Evolutionary conservation across 768 basidiomycete species (phyloP).

Genomic region (Sarcodon sp.): DNA sequence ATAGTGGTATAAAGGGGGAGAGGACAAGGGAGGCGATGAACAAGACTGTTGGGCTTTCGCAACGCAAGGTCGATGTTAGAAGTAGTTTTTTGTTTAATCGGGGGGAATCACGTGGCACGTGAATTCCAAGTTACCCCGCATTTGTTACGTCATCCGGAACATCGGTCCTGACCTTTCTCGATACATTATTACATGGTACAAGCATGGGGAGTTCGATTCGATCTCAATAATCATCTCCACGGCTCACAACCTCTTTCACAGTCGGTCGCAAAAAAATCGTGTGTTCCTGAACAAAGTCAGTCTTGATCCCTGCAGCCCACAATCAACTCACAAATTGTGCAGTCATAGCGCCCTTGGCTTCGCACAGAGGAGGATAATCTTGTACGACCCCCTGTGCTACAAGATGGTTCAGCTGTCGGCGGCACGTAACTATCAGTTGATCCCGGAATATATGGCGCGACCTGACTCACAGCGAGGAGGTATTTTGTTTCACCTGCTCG

Average conservation of each 20-base stretch:
- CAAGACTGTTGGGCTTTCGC: neutral
- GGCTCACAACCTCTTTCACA: conserved; percentile 72
- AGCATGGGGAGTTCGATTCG: neutral
- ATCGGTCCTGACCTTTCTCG: no score
- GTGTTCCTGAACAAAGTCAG: conserved; percentile 45
- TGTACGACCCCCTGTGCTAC: conserved; percentile 82
- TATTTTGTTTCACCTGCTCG: conserved; percentile 88
- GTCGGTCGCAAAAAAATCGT: conserved; percentile 79
- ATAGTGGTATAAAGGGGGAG: neutral
- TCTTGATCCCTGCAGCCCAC: neutral
- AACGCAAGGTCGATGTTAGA: neutral
- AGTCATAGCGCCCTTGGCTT: conserved; percentile 79
- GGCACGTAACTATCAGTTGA: conserved; percentile 1
- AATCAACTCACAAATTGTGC: conserved; percentile 67
- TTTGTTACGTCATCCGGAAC: no score
- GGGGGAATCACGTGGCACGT: neutral
- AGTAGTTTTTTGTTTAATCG: no score
- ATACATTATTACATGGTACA: neutral
- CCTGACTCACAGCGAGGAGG: conserved; percentile 60
- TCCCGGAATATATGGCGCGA: neutral
- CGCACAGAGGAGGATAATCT: conserved; percentile 88
- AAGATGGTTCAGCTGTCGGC: conserved; percentile 68
- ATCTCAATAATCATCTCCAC: conserved; percentile 67
- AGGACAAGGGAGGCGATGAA: conserved; percentile 1
- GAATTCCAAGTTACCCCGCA: neutral